Evolutionary conservation across 176 grass and related monocot genomes (phyloP), one percentile per base, ranked within the genome.

Genomic region (Poa annua): DNA sequence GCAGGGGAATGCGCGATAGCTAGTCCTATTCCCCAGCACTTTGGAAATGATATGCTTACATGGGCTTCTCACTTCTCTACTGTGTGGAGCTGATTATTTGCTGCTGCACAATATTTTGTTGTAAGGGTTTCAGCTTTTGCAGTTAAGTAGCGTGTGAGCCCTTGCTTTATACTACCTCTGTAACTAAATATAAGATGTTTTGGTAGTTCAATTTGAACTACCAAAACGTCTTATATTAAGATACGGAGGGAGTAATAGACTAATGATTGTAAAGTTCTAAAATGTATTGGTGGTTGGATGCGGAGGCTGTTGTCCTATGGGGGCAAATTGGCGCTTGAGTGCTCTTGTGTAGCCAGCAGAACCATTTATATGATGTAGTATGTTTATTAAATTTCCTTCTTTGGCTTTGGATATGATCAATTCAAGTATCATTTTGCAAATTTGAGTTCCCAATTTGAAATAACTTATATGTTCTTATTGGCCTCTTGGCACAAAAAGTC

Each of bases 1-100:
- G 44, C 10, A 74, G 36, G 68, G 35, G 38, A 44, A 21, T 78
- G 55, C 69, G 39, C 32, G 66, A 82, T 24, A n/a, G 52, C 17
- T 35, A 29, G 59, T 10, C 33, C 9, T 56, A 38, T 63, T 86
- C 59, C 7, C 36, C 8, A 56, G 44, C 20, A 26, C 8, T 48
- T 48, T 66, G 24, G 22, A 62, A 26, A 29, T 62, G 59, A 62
- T 62, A 29, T 26, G 24, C 59, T 26, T 26, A 13, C 26, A 6
- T 29, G 59, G 1, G 29, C 59, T 62, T 62, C 54, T 56, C 59
- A 62, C 59, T 62, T 62, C 54, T 56, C 59, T 62, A 62, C 14
- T 62, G 59, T 62, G 13, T 62, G 59, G 59, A 29, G 59, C 24
- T 62, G 12, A 29, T 62, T 5, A 14, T 29, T 26, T 62, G 59